These are phyloP conservation scores for Lactarius hatsudake DNA, from an alignment of 768 basidiomycete genomes.

Conservation along the genomic window DNA sequence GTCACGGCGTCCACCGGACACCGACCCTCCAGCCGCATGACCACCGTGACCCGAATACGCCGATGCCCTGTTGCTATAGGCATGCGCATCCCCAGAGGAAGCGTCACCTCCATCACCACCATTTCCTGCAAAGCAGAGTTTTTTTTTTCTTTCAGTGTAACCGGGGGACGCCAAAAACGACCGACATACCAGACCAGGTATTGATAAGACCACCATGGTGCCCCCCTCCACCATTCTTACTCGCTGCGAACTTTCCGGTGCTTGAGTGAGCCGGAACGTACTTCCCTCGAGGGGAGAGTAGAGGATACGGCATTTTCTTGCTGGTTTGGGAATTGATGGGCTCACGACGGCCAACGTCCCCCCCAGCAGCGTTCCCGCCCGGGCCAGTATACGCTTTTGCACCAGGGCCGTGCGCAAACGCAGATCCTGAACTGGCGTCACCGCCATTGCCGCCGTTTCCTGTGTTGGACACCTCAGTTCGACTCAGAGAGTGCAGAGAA, in stretches of 20 bases:
- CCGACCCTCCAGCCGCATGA: constrained; percentile 8
- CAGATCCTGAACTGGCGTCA: constrained; percentile 17
- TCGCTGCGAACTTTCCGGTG: not conserved
- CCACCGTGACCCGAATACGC: constrained; percentile 13
- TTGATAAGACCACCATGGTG: constrained; percentile 1
- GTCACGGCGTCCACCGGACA: not conserved
- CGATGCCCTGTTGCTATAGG: not conserved
- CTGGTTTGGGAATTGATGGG: not conserved
- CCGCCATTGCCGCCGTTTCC: constrained; percentile 29
- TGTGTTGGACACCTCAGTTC: constrained; percentile 3
- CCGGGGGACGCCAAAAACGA: no score
- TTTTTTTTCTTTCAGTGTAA: not conserved
- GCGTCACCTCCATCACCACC: constrained; percentile 20
- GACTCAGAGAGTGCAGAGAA: not conserved
- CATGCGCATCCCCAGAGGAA: constrained; percentile 12
- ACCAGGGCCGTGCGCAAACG: constrained; percentile 12
- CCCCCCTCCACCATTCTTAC: not conserved
- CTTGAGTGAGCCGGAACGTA: not conserved
- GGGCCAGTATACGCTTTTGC: constrained; percentile 20
- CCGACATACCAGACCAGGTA: constrained; percentile 13
- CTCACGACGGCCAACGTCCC: constrained; percentile 10
- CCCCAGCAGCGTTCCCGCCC: constrained; percentile 18
- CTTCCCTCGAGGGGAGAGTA: not conserved
- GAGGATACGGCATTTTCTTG: not conserved
- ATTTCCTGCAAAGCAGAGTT: not conserved